Evolutionary conservation across 371 early-diverging fungal species (phyloP), one percentile per base, ranked within the genome.

Genomic region (Apophysomyces ossiformis): DNA sequence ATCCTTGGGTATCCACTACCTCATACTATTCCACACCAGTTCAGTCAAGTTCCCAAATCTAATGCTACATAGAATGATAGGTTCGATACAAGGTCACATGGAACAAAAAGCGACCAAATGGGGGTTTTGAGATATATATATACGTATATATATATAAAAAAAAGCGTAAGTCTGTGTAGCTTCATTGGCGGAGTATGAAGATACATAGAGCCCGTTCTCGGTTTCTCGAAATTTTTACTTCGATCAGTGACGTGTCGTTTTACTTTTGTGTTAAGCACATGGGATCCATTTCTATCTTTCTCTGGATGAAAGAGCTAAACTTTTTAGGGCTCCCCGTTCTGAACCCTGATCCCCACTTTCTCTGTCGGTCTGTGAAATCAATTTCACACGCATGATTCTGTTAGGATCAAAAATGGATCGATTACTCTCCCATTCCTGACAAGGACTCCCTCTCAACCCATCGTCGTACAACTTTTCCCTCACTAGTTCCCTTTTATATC

Each of bases 361-460:
- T 26, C 2, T 26, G 21, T 50, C 54, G 54, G 54, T 21, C 5
- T 9, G 0, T 50, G 2, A 50, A 50, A 50, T 26, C 54, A 9
- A n/a, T 9, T 50, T 50, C 54, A 50, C 54, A 50, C 54, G 54
- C 54, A 50, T 50, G 54, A 50, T 26, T 50, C 54, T 4, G 54
- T 50, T 50, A 39, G 41, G 5, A 4, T 41, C 11, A 26, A 26
- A 41, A 41, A 8, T 41, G 41, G 13, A 13, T 41, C 41, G 41
- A 11, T 41, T 26, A 26, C 32, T 26, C 32, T 26, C 32, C 32
- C 32, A 26, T 26, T 2, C 32, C 32, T 26, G 32, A 26, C 32
- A 2, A 26, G 32, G 32, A 2, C 32, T 26, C 32, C 1, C 32
- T 26, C 26, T 26, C 32, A 26, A n/a, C n/a, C 32, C 32, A 26